These are phyloP conservation scores for Sisymbrium altissimum DNA, from an alignment of 345 rosid genomes.

Conservation along the genomic window DNA sequence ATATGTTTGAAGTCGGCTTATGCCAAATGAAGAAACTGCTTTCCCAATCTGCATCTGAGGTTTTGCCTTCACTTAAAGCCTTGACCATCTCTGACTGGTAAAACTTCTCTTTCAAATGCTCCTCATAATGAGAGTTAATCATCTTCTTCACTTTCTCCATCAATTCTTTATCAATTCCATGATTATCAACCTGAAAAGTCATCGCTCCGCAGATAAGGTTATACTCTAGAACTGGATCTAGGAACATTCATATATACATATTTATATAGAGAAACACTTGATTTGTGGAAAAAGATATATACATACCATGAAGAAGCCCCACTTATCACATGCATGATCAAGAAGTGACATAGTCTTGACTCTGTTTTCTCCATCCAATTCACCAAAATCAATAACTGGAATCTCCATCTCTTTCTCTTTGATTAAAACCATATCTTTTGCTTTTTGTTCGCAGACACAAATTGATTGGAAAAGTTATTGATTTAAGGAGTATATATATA, in stretches of 20 bases:
- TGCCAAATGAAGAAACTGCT: slow-evolving; percentile 77
- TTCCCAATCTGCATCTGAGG: slow-evolving; percentile 75
- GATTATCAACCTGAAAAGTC: slow-evolving; percentile 69
- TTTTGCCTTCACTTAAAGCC: slow-evolving; percentile 38
- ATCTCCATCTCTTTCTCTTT: slow-evolving; percentile 49
- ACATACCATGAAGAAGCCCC: slow-evolving; percentile 84
- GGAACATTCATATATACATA: neutral
- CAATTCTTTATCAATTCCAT: slow-evolving; percentile 58
- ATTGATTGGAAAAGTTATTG: slow-evolving; percentile 16
- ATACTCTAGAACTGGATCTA: neutral
- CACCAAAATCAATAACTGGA: slow-evolving; percentile 59
- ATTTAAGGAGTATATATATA: slow-evolving; percentile 36
- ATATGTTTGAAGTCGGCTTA: slow-evolving; percentile 60
- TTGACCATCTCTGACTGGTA: slow-evolving; percentile 66
- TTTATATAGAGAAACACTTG: neutral
- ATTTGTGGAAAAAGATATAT: slow-evolving; percentile 1
- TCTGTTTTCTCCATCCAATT: slow-evolving; percentile 61
- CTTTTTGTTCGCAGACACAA: neutral
- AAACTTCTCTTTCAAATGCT: slow-evolving; percentile 54
- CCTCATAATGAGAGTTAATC: slow-evolving; percentile 67
- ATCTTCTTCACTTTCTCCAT: slow-evolving; percentile 78
- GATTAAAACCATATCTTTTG: slow-evolving; percentile 4
- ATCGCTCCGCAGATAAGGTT: neutral
- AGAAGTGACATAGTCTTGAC: slow-evolving; percentile 62
- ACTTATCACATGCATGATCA: slow-evolving; percentile 78